Conservation (phyloP, 192 early-diverging fungal species). For the Coemansia sp. region DNA sequence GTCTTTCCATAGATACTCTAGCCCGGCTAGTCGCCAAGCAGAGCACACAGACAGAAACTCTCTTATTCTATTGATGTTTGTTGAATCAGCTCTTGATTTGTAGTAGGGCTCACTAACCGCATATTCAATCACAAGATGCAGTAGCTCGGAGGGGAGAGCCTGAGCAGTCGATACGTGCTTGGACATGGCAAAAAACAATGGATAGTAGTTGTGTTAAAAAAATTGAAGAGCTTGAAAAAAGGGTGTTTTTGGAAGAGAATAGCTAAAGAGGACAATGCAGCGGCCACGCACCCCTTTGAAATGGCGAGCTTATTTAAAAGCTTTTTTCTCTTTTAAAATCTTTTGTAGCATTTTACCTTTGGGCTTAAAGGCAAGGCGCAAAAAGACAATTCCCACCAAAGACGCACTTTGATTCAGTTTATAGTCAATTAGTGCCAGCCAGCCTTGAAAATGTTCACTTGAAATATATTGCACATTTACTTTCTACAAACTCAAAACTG, state of each 20-base stretch:
- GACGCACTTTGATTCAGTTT: no score
- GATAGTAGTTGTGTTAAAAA: background rate
- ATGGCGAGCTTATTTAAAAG: no score
- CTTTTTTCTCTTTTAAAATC: no score
- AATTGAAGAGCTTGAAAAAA: background rate
- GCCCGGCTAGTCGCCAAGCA: background rate
- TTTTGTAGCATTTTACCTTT: no score
- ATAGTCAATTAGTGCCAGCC: no score
- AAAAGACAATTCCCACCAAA: no score
- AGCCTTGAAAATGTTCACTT: no score
- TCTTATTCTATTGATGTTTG: background rate
- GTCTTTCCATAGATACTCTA: background rate
- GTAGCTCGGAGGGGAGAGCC: background rate
- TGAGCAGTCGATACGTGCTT: background rate
- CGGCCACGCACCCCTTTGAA: no score
- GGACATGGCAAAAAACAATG: background rate
- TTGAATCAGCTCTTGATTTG: no score
- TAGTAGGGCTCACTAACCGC: background rate
- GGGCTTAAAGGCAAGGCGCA: no score
- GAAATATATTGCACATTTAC: no score
- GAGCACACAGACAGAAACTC: background rate
- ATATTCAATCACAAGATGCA: background rate
- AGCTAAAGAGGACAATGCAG: background rate
- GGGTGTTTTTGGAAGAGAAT: background rate
- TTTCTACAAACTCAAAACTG: no score